phyloP scores from a whole-genome alignment of 106 monocot genomes.

The Ottelia alismoides region DNA sequence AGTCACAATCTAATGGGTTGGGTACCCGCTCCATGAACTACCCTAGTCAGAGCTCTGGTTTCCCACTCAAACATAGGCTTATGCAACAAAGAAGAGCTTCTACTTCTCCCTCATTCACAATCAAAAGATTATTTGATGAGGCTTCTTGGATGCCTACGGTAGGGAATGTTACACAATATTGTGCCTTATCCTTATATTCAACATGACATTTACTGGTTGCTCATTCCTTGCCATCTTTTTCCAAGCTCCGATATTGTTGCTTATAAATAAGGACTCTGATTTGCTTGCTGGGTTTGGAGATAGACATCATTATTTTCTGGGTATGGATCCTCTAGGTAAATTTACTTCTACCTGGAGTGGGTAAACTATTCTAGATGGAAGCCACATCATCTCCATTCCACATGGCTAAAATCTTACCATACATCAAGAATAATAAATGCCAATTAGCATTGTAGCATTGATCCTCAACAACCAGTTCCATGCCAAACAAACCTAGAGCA shows the following conservation, averaged over 20 bases:
- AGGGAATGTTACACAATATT: conserved; percentile 83
- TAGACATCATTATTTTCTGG: conserved; percentile 85
- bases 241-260: conserved; percentile 77
- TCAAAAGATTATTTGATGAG: conserved; percentile 79
- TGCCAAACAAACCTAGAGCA: too few relatives aligned
- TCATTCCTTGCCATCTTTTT: conserved; percentile 87
- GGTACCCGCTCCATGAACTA: too few relatives aligned
- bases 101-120: conserved; percentile 72
- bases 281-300: conserved; percentile 83
- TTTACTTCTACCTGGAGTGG: too few relatives aligned
- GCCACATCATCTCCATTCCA: too few relatives aligned
- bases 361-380: too few relatives aligned
- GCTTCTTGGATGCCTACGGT: conserved; percentile 98
- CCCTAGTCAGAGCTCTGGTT: conserved; percentile 27
- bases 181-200: conserved; percentile 67
- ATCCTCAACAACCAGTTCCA: too few relatives aligned
- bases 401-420: too few relatives aligned
- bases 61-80: conserved; percentile 62
- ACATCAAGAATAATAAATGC: too few relatives aligned
- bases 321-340: conserved; percentile 40
- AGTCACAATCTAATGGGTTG: too few relatives aligned
- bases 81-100: conserved; percentile 72
- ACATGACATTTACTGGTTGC: conserved; percentile 66
- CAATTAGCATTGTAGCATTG: too few relatives aligned
- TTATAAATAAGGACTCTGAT: conserved; percentile 94